phyloP scores from a whole-genome alignment of 352 stramenopile species.

The Thalassiosira tumida region DNA sequence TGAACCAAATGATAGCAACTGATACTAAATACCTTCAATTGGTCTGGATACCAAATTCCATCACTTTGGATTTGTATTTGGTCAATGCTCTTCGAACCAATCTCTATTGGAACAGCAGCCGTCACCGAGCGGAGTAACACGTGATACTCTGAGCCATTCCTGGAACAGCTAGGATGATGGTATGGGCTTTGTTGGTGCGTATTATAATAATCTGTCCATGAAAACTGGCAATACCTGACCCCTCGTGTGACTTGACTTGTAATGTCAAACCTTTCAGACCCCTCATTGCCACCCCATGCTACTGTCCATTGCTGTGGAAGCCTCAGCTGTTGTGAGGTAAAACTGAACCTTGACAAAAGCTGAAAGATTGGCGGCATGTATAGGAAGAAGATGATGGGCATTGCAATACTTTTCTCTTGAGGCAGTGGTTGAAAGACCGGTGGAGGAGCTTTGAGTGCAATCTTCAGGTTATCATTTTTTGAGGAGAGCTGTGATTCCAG shows the following conservation, averaged over 20 bases:
- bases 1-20: not conserved
- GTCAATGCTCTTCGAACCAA: conserved; percentile 66
- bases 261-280: conserved; percentile 57
- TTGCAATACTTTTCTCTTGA: conserved; percentile 58
- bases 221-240: conserved; percentile 48
- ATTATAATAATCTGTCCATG: conserved; percentile 79
- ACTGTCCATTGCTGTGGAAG: conserved; percentile 57
- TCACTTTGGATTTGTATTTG: conserved; percentile 51
- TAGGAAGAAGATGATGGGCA: conserved; percentile 80
- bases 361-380: conserved; percentile 75
- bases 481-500: conserved; percentile 52
- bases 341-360: conserved; percentile 74
- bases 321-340: conserved; percentile 70
- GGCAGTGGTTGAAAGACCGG: conserved; percentile 80
- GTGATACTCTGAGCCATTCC: conserved; percentile 53
- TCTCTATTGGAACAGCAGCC: conserved; percentile 40
- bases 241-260: conserved; percentile 28
- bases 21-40: conserved; percentile 24
- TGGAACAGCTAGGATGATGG: conserved; percentile 22
- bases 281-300: conserved; percentile 43
- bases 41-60: conserved; percentile 78
- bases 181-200: conserved; percentile 66
- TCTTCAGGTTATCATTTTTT: conserved; percentile 37
- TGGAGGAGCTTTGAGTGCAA: conserved; percentile 57
- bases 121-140: conserved; percentile 37